Conservation (phyloP, 495 filamentous ascomycete genomes). For the Letharia columbiana region DNA sequence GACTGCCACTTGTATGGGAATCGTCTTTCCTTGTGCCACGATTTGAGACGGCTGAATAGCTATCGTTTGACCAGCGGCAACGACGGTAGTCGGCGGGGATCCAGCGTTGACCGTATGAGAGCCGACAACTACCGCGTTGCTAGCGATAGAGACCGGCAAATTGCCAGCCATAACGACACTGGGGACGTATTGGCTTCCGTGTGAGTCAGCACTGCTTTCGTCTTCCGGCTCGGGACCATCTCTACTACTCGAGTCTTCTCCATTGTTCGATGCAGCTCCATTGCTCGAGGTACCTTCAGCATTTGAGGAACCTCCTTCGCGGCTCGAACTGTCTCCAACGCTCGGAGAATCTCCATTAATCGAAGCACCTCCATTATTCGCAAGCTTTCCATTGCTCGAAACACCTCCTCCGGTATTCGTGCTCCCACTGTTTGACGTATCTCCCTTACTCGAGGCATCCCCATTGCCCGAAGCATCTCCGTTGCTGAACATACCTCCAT, state of each 20-base stretch:
- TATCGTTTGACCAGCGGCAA: slow-evolving; percentile 11
- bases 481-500: not conserved
- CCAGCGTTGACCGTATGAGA: slow-evolving; percentile 8
- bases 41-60: slow-evolving; percentile 12
- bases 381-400: no score
- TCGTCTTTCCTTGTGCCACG: slow-evolving; percentile 8
- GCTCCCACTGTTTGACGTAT: no score
- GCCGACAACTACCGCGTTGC: slow-evolving; percentile 4
- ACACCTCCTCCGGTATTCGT: not conserved
- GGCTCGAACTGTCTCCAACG: no score
- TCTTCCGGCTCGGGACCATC: slow-evolving; percentile 1
- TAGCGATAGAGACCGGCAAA: slow-evolving; percentile 6
- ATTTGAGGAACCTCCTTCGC: no score
- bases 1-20: not conserved
- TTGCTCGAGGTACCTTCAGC: no score
- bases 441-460: no score
- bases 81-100: slow-evolving; percentile 9
- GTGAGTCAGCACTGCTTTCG: not conserved
- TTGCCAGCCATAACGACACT: slow-evolving; percentile 4
- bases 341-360: no score
- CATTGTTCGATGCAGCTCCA: not conserved
- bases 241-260: not conserved
- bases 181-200: not conserved
- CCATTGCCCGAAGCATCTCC: not conserved
- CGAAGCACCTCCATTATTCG: no score